Conservation (phyloP, 2,329 filamentous ascomycete genomes). For the Hirsutella thompsonii region DNA sequence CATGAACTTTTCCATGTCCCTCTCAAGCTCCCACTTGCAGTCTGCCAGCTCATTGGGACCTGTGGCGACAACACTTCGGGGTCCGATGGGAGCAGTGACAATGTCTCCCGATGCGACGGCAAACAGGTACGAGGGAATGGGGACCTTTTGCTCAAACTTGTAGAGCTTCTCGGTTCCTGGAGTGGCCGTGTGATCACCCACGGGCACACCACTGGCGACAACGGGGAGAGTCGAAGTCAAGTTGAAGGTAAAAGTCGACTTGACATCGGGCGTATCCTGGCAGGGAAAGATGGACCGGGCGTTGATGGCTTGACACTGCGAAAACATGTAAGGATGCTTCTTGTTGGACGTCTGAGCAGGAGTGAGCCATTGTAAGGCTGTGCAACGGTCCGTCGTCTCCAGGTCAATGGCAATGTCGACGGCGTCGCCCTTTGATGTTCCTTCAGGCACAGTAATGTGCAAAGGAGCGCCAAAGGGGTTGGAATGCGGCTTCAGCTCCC, state of each 20-base stretch:
- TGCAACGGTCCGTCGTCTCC: conserved; percentile 76
- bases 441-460: conserved; percentile 46
- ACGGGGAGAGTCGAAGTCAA: conserved; percentile 79
- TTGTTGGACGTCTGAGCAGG: conserved; percentile 90
- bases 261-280: conserved; percentile 94
- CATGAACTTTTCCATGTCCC: conserved; percentile 85
- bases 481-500: conserved; percentile 54
- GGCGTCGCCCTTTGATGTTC: conserved; percentile 37
- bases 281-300: conserved; percentile 89
- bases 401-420: conserved; percentile 52
- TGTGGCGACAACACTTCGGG: conserved; percentile 71
- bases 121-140: conserved; percentile 90
- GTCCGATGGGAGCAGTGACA: conserved; percentile 72
- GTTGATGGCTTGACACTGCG: conserved; percentile 94
- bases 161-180: conserved; percentile 51
- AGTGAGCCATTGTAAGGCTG: conserved; percentile 89
- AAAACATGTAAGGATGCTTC: conserved; percentile 96
- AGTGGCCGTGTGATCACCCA: conserved; percentile 28
- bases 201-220: conserved; percentile 72
- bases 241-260: conserved; percentile 86
- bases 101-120: conserved; percentile 84
- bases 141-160: conserved; percentile 78
- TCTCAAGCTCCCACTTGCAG: conserved; percentile 84
- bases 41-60: conserved; percentile 75
- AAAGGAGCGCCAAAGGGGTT: conserved; percentile 68